phyloP scores from a whole-genome alignment of 495 filamentous ascomycete species.

The Penicillium crystallinum region DNA sequence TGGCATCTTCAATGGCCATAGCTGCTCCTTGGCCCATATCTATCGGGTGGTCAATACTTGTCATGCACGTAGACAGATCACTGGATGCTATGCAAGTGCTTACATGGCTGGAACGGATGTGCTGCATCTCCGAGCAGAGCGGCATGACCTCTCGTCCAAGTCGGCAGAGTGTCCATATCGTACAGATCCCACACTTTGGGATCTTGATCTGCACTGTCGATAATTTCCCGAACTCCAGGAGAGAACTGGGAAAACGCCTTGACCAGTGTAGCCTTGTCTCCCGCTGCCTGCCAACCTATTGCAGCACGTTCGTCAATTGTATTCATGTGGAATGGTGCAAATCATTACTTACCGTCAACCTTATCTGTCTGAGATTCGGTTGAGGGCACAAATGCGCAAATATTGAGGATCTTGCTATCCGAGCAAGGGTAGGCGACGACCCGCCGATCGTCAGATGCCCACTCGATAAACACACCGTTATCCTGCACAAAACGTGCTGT shows the following conservation, averaged over 20 bases:
- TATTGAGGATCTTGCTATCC: conserved; percentile 21
- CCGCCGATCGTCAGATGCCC: conserved; percentile 16
- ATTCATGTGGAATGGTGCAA: background rate
- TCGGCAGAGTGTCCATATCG: conserved; percentile 50
- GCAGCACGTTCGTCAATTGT: background rate
- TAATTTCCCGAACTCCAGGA: conserved; percentile 33
- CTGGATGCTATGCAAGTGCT: background rate
- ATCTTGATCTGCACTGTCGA: conserved; percentile 36
- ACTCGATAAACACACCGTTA: conserved; percentile 25
- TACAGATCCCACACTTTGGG: conserved; percentile 55
- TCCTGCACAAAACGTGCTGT: conserved; percentile 13
- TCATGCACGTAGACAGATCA: no score
- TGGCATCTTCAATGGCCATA: conserved; percentile 57
- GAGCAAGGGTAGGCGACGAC: conserved; percentile 30
- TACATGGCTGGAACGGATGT: conserved; percentile 53
- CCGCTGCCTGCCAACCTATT: conserved; percentile 41
- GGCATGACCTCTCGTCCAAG: conserved; percentile 43
- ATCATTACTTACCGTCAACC: conserved; percentile 10
- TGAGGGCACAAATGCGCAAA: conserved; percentile 25
- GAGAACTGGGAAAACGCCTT: conserved; percentile 44
- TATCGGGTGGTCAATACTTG: conserved; percentile 1
- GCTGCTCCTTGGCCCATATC: conserved; percentile 52
- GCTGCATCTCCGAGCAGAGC: conserved; percentile 57
- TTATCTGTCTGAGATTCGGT: conserved; percentile 5
- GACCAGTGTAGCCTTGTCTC: conserved; percentile 34